phyloP scores from a whole-genome alignment of 2,329 filamentous ascomycete species.

The Coleophoma eucalyptorum region DNA sequence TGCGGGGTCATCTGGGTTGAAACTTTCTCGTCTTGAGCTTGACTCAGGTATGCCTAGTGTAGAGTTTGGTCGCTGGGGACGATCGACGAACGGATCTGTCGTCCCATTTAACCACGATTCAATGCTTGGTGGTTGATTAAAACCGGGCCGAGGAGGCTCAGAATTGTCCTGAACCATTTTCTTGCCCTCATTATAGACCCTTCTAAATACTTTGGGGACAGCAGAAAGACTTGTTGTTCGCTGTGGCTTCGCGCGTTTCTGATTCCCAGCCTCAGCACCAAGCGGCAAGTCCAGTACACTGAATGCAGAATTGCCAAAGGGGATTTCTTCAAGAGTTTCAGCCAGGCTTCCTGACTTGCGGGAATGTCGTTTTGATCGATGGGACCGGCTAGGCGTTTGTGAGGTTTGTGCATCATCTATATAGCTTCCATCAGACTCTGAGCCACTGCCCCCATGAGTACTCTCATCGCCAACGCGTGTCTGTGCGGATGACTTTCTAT shows the following conservation, averaged over 20 bases:
- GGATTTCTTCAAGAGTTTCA: conserved; percentile 55
- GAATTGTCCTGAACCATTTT: conserved; percentile 61
- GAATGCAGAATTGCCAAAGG: conserved; percentile 63
- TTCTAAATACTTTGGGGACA: conserved; percentile 60
- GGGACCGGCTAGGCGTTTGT: conserved; percentile 17
- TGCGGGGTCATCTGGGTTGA: conserved; percentile 16
- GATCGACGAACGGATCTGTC: conserved; percentile 58
- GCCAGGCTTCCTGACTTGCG: conserved; percentile 17
- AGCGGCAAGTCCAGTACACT: conserved; percentile 57
- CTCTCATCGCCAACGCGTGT: conserved; percentile 11
- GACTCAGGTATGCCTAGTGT: conserved; percentile 26
- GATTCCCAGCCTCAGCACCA: conserved; percentile 42
- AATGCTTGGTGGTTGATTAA: conserved; percentile 59
- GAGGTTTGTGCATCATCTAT: conserved; percentile 13
- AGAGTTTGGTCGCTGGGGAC: conserved; percentile 16
- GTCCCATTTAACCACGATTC: conserved; percentile 63
- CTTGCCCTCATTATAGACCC: conserved; percentile 59
- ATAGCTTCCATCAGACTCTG: conserved; percentile 10
- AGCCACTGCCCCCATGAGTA: conserved; percentile 5
- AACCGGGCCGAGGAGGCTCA: conserved; percentile 47
- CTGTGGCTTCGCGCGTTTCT: conserved; percentile 37
- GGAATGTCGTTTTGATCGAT: conserved; percentile 13
- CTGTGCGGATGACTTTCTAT: conserved; percentile 17
- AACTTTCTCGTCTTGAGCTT: conserved; percentile 23
- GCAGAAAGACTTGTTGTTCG: conserved; percentile 54